Percentiles rank a stretch among this genome's conserved stretches.
Conservation (phyloP, 2,329 filamentous ascomycete species). For the Corinectria fuckeliana region DNA sequence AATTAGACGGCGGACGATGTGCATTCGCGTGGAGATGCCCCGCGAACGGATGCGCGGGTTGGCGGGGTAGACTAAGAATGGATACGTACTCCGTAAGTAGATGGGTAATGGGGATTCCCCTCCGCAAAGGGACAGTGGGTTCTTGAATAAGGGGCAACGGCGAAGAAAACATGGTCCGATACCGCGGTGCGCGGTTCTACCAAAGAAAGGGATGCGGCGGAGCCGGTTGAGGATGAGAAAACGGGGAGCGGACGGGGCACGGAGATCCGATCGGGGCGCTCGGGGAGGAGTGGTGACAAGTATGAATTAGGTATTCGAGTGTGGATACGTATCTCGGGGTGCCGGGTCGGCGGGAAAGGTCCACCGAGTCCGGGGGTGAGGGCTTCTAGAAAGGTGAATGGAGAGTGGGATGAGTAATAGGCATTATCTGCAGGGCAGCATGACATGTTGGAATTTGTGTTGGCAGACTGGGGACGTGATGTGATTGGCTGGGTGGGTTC, state of each 20-base stretch:
- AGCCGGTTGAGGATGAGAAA: background rate
- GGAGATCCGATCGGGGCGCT: conserved; percentile 19
- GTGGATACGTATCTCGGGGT: conserved; percentile 34
- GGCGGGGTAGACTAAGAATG: no score
- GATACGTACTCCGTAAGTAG: no score
- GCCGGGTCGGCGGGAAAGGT: conserved; percentile 32
- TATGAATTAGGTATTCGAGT: conserved; percentile 33
- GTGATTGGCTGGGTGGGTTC: conserved; percentile 28
- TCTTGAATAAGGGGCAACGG: background rate
- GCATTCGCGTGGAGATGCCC: background rate
- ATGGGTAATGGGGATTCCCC: background rate
- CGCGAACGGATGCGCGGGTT: background rate
- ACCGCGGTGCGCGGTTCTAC: no score
- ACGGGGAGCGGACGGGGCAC: conserved; percentile 11
- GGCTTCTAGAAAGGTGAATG: conserved; percentile 32
- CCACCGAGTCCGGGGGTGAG: conserved; percentile 27
- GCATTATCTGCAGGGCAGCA: conserved; percentile 14
- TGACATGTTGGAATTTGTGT: conserved; percentile 37
- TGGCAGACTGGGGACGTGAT: conserved; percentile 9
- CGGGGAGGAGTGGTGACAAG: conserved; percentile 38
- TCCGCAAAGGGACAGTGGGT: background rate
- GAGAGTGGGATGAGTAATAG: conserved; percentile 16
- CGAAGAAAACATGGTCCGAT: background rate
- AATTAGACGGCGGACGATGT: background rate
- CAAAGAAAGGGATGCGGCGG: background rate